Evolutionary conservation across 148 eudicot genomes (phyloP).

Genomic region (Chenopodium suecicum): DNA sequence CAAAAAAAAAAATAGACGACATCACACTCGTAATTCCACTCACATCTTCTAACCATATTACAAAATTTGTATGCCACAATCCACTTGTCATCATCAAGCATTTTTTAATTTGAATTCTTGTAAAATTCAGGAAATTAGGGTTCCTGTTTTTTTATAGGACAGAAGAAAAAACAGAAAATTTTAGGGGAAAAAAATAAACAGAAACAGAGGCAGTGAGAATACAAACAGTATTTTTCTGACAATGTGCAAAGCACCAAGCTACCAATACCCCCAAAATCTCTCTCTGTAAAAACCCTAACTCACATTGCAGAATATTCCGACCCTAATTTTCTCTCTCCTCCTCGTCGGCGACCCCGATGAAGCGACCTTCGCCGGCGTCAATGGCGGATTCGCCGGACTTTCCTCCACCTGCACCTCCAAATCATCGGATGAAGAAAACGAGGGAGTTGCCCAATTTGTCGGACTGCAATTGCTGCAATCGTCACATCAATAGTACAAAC

Average conservation of each 20-base stretch:
- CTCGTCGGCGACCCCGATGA: constrained; percentile 22
- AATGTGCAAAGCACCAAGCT: background rate
- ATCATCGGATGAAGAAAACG: constrained; percentile 46
- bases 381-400: constrained; percentile 7
- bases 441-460: constrained; percentile 79
- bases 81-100: too few species aligned
- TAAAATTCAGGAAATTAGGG: background rate
- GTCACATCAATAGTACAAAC: constrained; percentile 52
- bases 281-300: constrained; percentile 25
- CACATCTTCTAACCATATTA: too few species aligned
- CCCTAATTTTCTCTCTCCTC: background rate
- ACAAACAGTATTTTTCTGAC: background rate
- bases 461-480: constrained; percentile 72
- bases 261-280: background rate
- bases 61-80: too few species aligned
- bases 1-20: too few species aligned
- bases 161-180: background rate
- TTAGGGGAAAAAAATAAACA: background rate
- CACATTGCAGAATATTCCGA: background rate
- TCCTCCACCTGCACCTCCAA: constrained; percentile 25
- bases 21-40: too few species aligned
- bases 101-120: too few species aligned
- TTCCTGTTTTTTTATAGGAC: background rate
- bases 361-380: constrained; percentile 16
- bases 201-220: background rate